These are phyloP conservation scores for Choiromyces venosus DNA, from an alignment of 495 filamentous ascomycete genomes.

Conservation along the genomic window DNA sequence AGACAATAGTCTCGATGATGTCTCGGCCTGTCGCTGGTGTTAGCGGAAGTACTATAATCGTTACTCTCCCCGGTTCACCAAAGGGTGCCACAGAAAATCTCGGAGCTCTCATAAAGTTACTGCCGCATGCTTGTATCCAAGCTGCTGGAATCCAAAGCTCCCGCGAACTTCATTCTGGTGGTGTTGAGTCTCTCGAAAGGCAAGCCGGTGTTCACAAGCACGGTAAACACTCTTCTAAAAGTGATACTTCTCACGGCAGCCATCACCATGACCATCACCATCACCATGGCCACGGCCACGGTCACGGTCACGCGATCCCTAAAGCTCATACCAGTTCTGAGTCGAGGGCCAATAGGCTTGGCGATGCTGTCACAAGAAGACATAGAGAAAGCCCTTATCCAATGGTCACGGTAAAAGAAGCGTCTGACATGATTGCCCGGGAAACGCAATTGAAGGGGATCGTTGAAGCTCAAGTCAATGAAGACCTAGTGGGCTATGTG, in stretches of 20 bases:
- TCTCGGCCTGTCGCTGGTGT: constrained; percentile 88
- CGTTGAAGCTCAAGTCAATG: constrained; percentile 55
- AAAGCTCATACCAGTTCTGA: constrained; percentile 65
- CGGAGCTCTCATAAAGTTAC: constrained; percentile 76
- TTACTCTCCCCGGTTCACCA: constrained; percentile 90
- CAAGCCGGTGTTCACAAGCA: constrained; percentile 62
- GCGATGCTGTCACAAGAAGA: constrained; percentile 67
- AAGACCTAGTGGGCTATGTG: constrained; percentile 63
- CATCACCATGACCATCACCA: constrained; percentile 54
- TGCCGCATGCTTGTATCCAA: constrained; percentile 91
- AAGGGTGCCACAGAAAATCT: constrained; percentile 97
- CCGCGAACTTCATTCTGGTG: constrained; percentile 69
- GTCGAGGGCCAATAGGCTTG: constrained; percentile 72
- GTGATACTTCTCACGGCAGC: constrained; percentile 29
- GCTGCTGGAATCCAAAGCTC: constrained; percentile 72
- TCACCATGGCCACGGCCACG: constrained; percentile 53
- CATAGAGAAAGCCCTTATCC: constrained; percentile 85
- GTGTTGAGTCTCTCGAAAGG: constrained; percentile 73
- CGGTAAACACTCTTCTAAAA: constrained; percentile 8
- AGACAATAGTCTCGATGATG: constrained; percentile 82
- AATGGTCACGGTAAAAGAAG: constrained; percentile 80
- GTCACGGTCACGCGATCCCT: constrained; percentile 61
- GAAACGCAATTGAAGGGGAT: constrained; percentile 58
- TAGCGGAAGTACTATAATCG: constrained; percentile 72
- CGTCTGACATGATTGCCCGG: constrained; percentile 62